A percentile compares a stretch with the other conserved stretches of the same genome.
These are phyloP conservation scores for Gliomastix tumulicola DNA, from an alignment of 2,329 filamentous ascomycete species.

Conservation along the genomic window DNA sequence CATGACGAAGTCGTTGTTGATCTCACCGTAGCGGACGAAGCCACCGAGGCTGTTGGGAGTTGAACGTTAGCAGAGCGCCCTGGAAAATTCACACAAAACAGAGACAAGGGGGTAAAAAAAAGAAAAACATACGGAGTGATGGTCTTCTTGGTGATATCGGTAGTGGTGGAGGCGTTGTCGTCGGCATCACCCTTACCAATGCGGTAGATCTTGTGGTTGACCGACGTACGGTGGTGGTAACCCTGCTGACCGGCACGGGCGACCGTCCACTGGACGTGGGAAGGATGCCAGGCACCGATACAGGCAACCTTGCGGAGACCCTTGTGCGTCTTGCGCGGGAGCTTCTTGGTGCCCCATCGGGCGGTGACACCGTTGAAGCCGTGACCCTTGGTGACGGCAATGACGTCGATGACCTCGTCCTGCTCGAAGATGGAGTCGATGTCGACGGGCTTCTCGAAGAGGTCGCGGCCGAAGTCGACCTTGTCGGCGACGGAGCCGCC, in stretches of 20 bases:
- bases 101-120: background rate
- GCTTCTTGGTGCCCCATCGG: constrained; percentile 99
- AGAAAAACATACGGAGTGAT: constrained; percentile 87
- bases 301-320: constrained; percentile 99
- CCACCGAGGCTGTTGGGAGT: constrained; percentile 71
- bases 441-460: constrained; percentile 98
- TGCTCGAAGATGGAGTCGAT: constrained; percentile 95
- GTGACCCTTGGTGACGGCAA: constrained; percentile 99
- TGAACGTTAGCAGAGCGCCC: constrained; percentile 23
- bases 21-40: constrained; percentile 97
- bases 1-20: constrained; percentile 98
- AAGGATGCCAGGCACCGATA: constrained; percentile 99
- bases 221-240: constrained; percentile 99
- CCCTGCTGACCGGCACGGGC: constrained; percentile 98
- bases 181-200: constrained; percentile 90
- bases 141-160: constrained; percentile 97
- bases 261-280: constrained; percentile 99
- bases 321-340: constrained; percentile 99
- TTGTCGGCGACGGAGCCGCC: constrained; percentile 93
- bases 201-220: constrained; percentile 99
- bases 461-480: constrained; percentile 88
- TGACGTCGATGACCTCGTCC: constrained; percentile 99
- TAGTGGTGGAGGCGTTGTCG: constrained; percentile 87
- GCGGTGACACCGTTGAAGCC: constrained; percentile 95
- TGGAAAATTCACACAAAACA: background rate